A percentile compares a stretch with the other conserved stretches of the same genome.
phyloP scores from a whole-genome alignment of 805 yeast species.

The Teunomyces funiuensis region DNA sequence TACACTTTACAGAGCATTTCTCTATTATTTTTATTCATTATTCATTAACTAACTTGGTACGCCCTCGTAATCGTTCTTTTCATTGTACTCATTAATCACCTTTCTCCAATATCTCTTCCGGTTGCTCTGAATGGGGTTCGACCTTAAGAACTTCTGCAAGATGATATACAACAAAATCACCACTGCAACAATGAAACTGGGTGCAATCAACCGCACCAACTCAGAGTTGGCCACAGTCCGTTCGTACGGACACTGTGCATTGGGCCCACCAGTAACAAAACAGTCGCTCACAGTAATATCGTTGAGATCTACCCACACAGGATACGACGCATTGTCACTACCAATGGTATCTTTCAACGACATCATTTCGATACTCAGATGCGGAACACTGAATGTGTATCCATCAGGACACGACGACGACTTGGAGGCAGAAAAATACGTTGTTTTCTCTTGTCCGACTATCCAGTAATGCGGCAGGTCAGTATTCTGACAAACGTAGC shows the following conservation, averaged over 20 bases:
- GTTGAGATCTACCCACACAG: conserved; percentile 80
- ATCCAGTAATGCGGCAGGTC: conserved; percentile 45
- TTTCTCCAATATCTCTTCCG: conserved; percentile 64
- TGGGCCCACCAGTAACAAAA: conserved; percentile 84
- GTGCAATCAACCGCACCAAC: conserved; percentile 63
- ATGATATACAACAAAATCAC: conserved; percentile 52
- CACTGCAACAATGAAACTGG: conserved; percentile 60
- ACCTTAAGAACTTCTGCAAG: conserved; percentile 51
- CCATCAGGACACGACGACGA: conserved; percentile 33
- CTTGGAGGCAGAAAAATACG: conserved; percentile 46
- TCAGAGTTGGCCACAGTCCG: conserved; percentile 51
- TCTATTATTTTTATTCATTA: neutral
- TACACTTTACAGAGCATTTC: too few species aligned
- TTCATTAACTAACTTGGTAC: conserved; percentile 59
- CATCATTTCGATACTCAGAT: conserved; percentile 36
- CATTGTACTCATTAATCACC: conserved; percentile 51
- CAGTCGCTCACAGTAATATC: conserved; percentile 72
- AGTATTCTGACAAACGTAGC: conserved; percentile 55
- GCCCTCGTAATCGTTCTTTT: conserved; percentile 76
- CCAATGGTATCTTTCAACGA: conserved; percentile 30
- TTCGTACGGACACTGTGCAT: conserved; percentile 77
- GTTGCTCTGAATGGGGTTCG: conserved; percentile 69
- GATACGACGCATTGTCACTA: conserved; percentile 23
- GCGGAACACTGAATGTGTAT: conserved; percentile 31
- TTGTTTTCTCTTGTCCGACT: conserved; percentile 18